phyloP scores from a whole-genome alignment of 225 moss, liverwort and hornwort genomes.

The Sphagnum contortum region DNA sequence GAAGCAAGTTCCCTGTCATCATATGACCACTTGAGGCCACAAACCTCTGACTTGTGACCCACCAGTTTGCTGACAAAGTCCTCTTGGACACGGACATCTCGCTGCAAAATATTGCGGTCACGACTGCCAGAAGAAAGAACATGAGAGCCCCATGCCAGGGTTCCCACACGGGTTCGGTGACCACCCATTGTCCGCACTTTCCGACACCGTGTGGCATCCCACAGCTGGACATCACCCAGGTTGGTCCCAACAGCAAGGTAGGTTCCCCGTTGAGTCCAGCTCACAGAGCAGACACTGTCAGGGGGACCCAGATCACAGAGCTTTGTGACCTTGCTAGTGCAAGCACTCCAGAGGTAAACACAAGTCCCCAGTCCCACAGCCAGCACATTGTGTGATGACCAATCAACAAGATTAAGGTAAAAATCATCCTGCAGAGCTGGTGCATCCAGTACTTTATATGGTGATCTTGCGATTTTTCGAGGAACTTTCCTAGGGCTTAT shows the following conservation, averaged over 20 bases:
- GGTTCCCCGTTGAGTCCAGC: conserved; percentile 92
- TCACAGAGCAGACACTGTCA: conserved; percentile 89
- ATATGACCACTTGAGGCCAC: conserved; percentile 96
- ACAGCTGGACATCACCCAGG: conserved; percentile 88
- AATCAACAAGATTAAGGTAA: conserved; percentile 94
- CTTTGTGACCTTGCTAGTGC: conserved; percentile 96
- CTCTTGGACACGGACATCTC: conserved; percentile 78
- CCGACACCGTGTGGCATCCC: conserved; percentile 87
- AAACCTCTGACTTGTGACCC: conserved; percentile 95
- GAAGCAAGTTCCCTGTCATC: conserved; percentile 97
- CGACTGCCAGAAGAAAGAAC: conserved; percentile 90
- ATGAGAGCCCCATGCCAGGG: conserved; percentile 90
- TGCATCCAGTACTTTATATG: conserved; percentile 97
- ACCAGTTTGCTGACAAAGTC: conserved; percentile 82
- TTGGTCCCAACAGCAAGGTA: conserved; percentile 95
- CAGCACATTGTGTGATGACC: conserved; percentile 96
- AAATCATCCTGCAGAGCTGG: conserved; percentile 99
- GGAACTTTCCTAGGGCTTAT: conserved; percentile 84
- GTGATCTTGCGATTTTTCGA: conserved; percentile 85
- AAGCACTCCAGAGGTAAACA: conserved; percentile 97
- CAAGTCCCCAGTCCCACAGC: conserved; percentile 94
- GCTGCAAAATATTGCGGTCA: conserved; percentile 84
- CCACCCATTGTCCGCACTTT: conserved; percentile 85
- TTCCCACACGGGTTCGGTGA: conserved; percentile 85
- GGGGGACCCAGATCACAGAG: conserved; percentile 82